These are phyloP conservation scores for Emmonsiellopsis sp. DNA, from an alignment of 2,329 filamentous ascomycete species.

Conservation along the genomic window DNA sequence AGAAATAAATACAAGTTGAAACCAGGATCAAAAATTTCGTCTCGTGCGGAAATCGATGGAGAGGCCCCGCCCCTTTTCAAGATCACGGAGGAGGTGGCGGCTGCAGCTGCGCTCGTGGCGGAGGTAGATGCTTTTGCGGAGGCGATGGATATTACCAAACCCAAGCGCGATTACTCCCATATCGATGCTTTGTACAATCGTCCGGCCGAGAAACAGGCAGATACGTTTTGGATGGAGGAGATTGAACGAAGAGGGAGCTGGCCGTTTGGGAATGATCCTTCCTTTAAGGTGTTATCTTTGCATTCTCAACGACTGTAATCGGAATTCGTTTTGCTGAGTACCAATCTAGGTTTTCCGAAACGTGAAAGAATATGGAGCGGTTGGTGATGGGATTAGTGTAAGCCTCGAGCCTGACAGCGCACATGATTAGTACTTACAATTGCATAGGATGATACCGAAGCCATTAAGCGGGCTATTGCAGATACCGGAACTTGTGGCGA, in stretches of 20 bases:
- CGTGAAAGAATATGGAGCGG: constrained; percentile 4
- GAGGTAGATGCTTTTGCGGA: constrained; percentile 1
- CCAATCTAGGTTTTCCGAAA: constrained; percentile 3
- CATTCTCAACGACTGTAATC: neutral
- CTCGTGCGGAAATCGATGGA: neutral
- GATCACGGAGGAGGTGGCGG: constrained; percentile 1
- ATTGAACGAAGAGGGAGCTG: neutral
- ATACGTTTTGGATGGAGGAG: constrained; percentile 4
- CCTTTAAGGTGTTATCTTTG: neutral
- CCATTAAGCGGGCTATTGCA: constrained; percentile 1
- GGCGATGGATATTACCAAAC: neutral
- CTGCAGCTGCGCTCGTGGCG: constrained; percentile 3
- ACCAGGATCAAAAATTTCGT: neutral
- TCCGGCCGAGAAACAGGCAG: neutral
- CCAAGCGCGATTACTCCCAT: constrained; percentile 1
- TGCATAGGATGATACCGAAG: constrained; percentile 2
- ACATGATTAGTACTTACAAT: neutral
- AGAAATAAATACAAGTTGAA: neutral
- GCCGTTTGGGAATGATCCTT: constrained; percentile 5
- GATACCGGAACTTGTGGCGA: constrained; percentile 10
- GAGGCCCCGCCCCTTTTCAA: constrained; percentile 1
- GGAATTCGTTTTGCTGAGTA: neutral
- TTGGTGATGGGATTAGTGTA: constrained; percentile 5
- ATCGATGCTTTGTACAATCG: neutral
- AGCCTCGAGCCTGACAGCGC: neutral